Percentiles rank a stretch among this genome's conserved stretches.
Evolutionary conservation across 139 green algal species (phyloP).

Genomic region (Asterochloris sp.): DNA sequence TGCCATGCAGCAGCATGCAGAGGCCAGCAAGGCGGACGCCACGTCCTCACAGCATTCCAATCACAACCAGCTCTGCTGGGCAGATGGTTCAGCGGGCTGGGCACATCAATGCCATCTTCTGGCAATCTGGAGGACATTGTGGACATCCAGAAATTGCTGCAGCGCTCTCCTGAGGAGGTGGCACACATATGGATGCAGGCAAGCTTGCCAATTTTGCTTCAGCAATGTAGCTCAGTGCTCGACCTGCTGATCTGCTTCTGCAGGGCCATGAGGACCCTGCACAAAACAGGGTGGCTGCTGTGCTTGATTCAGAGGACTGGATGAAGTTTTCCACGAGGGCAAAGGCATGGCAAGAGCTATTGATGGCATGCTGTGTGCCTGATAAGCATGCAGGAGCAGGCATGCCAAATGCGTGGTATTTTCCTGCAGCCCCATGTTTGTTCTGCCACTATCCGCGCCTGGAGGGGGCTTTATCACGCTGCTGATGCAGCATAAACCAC

Average conservation of each 20-base stretch:
- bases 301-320: background rate
- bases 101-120: constrained; percentile 8
- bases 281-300: background rate
- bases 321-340: background rate
- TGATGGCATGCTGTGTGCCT: background rate
- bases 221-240: background rate
- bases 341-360: background rate
- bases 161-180: constrained; percentile 1
- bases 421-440: constrained; percentile 60
- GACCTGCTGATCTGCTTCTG: background rate
- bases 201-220: background rate
- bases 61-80: no score
- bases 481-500: constrained; percentile 62
- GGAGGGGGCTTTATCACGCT: constrained; percentile 55
- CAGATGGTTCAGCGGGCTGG: background rate
- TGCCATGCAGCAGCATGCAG: no score
- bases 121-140: background rate
- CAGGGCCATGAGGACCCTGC: constrained; percentile 4
- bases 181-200: background rate
- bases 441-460: constrained; percentile 59
- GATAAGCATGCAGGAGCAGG: background rate
- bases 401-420: background rate
- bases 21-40: no score
- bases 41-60: no score
- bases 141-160: constrained; percentile 12